phyloP scores from a whole-genome alignment of 129 eudicot species.

The Flaveria trinervia region DNA sequence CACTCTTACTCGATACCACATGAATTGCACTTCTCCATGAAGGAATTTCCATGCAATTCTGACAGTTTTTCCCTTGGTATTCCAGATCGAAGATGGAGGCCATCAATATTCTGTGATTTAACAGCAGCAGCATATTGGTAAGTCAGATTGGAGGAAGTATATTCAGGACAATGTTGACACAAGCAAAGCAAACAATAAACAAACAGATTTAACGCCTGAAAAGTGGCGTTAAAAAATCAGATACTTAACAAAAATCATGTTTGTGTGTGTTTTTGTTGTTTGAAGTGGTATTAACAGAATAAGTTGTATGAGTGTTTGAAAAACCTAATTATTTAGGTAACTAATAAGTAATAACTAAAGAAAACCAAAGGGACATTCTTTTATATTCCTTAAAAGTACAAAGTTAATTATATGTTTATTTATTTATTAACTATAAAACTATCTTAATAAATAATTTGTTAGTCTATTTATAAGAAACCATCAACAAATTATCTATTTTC shows the following conservation, averaged over 20 bases:
- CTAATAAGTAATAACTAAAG: neutral
- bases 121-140: slow-evolving; percentile 14
- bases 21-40: slow-evolving; percentile 74
- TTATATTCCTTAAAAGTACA: neutral
- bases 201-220: neutral
- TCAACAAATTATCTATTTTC: neutral
- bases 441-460: neutral
- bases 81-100: slow-evolving; percentile 97
- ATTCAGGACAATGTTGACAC: neutral
- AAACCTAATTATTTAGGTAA: neutral
- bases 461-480: neutral
- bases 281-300: neutral
- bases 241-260: neutral
- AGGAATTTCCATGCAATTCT: slow-evolving; percentile 92
- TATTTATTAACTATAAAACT: neutral
- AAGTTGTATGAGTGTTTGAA: neutral
- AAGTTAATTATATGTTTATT: neutral
- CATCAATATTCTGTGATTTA: slow-evolving; percentile 74
- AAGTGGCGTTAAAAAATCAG: neutral
- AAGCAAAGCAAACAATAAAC: slow-evolving; percentile 8
- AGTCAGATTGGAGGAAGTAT: slow-evolving; percentile 12
- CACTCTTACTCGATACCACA: slow-evolving; percentile 73
- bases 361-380: neutral
- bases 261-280: neutral
- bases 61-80: slow-evolving; percentile 85